These are phyloP conservation scores for Eremothecium cymbalariae DNA, from an alignment of 1,139 yeast species.

Conservation along the genomic window DNA sequence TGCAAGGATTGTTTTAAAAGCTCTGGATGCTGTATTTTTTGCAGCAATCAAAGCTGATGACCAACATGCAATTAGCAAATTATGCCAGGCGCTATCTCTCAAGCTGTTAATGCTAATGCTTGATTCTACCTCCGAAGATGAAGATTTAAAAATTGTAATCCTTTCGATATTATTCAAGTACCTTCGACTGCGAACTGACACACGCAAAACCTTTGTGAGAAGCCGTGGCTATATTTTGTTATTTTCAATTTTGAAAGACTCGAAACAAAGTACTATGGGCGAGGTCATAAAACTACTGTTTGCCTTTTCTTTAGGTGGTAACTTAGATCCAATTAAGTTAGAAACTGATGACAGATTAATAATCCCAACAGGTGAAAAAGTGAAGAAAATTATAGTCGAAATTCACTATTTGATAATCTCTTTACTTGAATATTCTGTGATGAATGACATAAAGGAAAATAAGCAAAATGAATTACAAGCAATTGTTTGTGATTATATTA, in stretches of 20 bases:
- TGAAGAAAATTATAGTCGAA: conserved; percentile 1
- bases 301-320: not conserved
- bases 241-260: conserved; percentile 30
- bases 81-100: conserved; percentile 51
- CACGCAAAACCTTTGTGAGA: conserved; percentile 43
- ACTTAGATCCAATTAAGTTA: not conserved
- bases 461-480: too few species aligned
- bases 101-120: conserved; percentile 60
- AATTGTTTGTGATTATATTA: too few species aligned
- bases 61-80: conserved; percentile 16
- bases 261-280: not conserved
- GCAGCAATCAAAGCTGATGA: conserved; percentile 13
- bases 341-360: not conserved
- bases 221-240: conserved; percentile 50
- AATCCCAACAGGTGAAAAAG: not conserved
- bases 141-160: conserved; percentile 40
- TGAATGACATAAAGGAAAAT: conserved; percentile 27
- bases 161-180: conserved; percentile 45
- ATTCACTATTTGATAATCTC: conserved; percentile 34
- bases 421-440: conserved; percentile 32
- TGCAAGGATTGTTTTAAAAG: conserved; percentile 14
- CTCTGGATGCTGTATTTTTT: conserved; percentile 13
- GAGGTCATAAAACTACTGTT: not conserved
- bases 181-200: conserved; percentile 42
- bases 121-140: conserved; percentile 32